Base-by-base conservation (phyloP, 805 yeast species). In the Ogataea populi-albae region DNA sequence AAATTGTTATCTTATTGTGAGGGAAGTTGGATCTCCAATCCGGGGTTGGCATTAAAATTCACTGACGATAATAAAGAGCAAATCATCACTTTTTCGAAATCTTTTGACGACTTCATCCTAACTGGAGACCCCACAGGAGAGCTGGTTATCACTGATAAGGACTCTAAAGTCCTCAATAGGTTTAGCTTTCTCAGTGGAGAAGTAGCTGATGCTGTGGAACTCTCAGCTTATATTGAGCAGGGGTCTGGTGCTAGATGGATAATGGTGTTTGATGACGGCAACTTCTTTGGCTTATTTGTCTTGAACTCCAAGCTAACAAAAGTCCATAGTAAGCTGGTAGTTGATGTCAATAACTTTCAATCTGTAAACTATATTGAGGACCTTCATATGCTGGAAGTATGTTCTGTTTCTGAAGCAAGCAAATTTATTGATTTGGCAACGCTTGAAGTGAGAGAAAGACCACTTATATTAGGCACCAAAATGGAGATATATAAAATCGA, bases 201-300 rank as follows among this genome's bases (percentile, higher is more conserved):
- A 10, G 21, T 40, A 6, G 29, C 22, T 8, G 45, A 43, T 9
- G 35, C 42, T n/a, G 18, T 43, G 11, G 43, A 43, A 18, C 22
- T 43, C 4, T 32, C 36, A 3, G 34, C 35, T 25, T 22, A 37
- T 6, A 12, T 38, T 6, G 23, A 12, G 14, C n/a, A 9, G 8
- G 10, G 20, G 14, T 21, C 30, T 11, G 17, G 17, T 17, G 9
- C 21, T 8, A 27, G 30, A 27, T 27, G 30, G 30, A 27, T 27
- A 8, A 11, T 27, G 10, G 21, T 27, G 11, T 10, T 27, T 6
- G 30, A 27, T 7, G 11, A 15, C 9, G 17, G 12, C 16, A 21
- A 14, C 21, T 16, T 15, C 6, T 7, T 27, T n/a, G 17, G 16
- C 12, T 17, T 27, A 9, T 17, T 27, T 12, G 17, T 27, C 21